Evolutionary conservation across 1,284 basidiomycete genomes (phyloP).

Genomic region (Moesziomyces sp.): DNA sequence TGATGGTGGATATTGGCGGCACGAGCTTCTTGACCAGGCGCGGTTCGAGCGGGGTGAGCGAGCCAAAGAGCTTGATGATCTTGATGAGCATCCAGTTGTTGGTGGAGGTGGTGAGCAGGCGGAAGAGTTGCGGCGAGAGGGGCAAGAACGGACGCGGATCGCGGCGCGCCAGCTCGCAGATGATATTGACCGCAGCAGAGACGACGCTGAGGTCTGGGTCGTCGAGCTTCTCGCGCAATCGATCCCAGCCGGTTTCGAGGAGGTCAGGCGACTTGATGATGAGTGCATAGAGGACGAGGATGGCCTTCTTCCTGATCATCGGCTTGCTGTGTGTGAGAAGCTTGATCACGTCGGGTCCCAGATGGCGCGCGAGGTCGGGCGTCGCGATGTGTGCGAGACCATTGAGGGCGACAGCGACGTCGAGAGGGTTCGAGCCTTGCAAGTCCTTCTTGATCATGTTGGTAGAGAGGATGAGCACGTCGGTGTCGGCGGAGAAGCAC

Average conservation of each 20-base stretch:
- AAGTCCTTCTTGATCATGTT: conserved; percentile 98
- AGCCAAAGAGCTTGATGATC: conserved; percentile 79
- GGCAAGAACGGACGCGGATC: conserved; percentile 60
- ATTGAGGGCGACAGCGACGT: conserved; percentile 84
- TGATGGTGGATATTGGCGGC: conserved; percentile 90
- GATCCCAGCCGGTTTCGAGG: conserved; percentile 57
- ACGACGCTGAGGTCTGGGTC: conserved; percentile 76
- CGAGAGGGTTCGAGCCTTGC: conserved; percentile 76
- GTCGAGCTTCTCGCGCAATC: conserved; percentile 78
- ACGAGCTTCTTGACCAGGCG: conserved; percentile 92
- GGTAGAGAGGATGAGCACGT: conserved; percentile 96
- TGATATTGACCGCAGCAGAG: conserved; percentile 88
- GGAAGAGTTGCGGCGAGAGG: conserved; percentile 88
- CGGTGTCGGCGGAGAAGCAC: conserved; percentile 92
- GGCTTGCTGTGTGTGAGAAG: conserved; percentile 92
- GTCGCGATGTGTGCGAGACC: conserved; percentile 90
- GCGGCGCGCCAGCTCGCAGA: conserved; percentile 84
- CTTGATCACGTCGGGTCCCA: conserved; percentile 84
- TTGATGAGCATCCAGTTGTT: conserved; percentile 99
- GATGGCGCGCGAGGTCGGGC: conserved; percentile 85
- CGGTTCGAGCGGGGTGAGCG: conserved; percentile 83
- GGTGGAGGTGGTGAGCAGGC: conserved; percentile 89
- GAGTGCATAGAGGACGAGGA: conserved; percentile 77
- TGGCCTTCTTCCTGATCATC: conserved; percentile 84
- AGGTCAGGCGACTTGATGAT: conserved; percentile 59